Base-by-base conservation (phyloP, 192 early-diverging fungal genomes). In the Polychytrium aggregatum region DNA sequence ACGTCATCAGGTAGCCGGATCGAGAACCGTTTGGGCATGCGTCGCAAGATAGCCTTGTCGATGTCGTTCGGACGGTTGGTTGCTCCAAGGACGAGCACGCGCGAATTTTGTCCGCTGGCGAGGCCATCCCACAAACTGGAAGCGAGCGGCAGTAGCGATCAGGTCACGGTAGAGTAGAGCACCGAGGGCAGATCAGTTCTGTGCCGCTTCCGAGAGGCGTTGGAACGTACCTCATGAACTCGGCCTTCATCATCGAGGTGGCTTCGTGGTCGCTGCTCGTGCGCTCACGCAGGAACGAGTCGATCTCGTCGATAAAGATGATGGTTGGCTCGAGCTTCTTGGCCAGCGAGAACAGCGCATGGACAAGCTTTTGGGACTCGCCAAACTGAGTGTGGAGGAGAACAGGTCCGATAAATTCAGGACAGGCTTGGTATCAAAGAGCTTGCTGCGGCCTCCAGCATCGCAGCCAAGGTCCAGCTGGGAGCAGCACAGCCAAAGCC, bases 271-370 rank as follows among this genome's bases (percentile, higher is more conserved):
- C 96, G 35, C 72, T 82, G 38, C 55, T 60, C 75, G 85, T 56
- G 73, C 92, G 77, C 39, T 96, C 92, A 21, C 92, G 75, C 53
- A 99, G 60, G 62, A 99, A 97, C 11, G 87, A 87, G 61, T 99
- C 96, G 44, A 99, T 97, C 60, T 99, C 96, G 68, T 99, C 96
- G 63, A 99, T 99, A 60, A 99, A 99, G 20, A 99, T 83, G 47
- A 99, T 99, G 22, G 82, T 68, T 0, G 96, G 96, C 57, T 94
- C 82, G 33, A 99, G 73, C 67, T 99, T 99, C 40, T 78, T 68
- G 1, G 96, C 96, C 27, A 97, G 67, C 2, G 88, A 83, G 57
- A 99, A 99, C 33, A 99, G 69, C 0, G 87, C 96, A 9, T 86
- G 72, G 11, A 88, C 83, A 18, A 99, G 73, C 50, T 93, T 92